phyloP scores from a whole-genome alignment of 495 filamentous ascomycete genomes.

The Podospora fimiseda region DNA sequence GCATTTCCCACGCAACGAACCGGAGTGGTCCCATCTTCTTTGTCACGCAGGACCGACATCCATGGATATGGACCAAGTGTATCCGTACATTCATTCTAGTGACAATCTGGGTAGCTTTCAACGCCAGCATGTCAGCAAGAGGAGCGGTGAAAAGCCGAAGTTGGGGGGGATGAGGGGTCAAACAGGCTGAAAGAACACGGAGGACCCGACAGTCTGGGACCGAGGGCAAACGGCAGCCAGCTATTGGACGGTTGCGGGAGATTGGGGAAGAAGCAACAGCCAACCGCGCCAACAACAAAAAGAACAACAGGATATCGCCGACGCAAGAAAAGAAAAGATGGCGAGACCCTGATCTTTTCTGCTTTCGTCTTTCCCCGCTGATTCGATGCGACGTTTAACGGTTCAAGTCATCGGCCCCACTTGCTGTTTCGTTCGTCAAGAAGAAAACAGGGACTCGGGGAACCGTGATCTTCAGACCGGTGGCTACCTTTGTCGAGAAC shows the following conservation, averaged over 20 bases:
- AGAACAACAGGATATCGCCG: not conserved
- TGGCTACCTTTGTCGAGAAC: not conserved
- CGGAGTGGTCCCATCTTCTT: not conserved
- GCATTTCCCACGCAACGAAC: too few relatives aligned
- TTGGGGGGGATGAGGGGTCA: not conserved
- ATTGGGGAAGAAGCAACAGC: not conserved
- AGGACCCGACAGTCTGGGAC: conserved; percentile 33
- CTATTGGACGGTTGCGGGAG: not conserved
- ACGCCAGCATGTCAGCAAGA: not conserved
- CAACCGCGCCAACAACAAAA: not conserved
- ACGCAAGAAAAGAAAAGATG: not conserved
- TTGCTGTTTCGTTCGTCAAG: not conserved
- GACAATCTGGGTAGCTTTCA: not conserved
- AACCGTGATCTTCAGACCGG: not conserved
- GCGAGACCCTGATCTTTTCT: not conserved
- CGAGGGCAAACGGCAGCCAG: conserved; percentile 1
- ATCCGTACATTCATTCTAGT: not conserved
- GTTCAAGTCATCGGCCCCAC: not conserved
- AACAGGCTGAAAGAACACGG: conserved; percentile 5
- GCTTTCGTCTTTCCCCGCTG: not conserved
- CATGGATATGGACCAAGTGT: not conserved
- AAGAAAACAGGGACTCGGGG: conserved; percentile 1
- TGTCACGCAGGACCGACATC: not conserved
- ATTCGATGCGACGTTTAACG: not conserved
- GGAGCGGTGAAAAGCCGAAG: conserved; percentile 9